Percentiles rank a stretch among this genome's conserved stretches.
These are phyloP conservation scores for Przewalskia tangutica DNA, from an alignment of 257 asterid species.

Conservation along the genomic window DNA sequence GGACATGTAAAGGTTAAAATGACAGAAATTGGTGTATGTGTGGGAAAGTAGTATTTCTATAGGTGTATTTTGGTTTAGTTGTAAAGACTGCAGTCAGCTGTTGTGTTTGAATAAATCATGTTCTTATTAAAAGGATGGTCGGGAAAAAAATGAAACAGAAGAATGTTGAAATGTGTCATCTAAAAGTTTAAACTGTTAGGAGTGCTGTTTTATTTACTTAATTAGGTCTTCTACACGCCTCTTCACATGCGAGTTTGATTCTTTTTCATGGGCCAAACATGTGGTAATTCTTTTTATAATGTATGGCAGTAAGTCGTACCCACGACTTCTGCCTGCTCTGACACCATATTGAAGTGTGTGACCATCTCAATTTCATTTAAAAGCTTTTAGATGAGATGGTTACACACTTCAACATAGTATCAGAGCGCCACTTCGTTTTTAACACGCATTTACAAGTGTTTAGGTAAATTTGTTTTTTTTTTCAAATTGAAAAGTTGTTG, in stretches of 20 bases:
- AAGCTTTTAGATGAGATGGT: neutral
- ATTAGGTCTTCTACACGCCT: neutral
- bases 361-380: too few relatives aligned
- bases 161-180: neutral
- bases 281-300: neutral
- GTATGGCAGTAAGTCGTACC: neutral
- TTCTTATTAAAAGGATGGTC: neutral
- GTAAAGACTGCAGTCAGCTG: neutral
- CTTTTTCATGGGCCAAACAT: neutral
- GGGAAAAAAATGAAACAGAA: neutral
- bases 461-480: too few relatives aligned
- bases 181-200: neutral
- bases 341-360: neutral
- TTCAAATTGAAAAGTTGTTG: neutral
- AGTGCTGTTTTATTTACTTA: neutral
- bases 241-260: neutral
- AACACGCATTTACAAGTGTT: neutral
- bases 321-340: neutral
- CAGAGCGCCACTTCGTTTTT: neutral
- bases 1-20: neutral
- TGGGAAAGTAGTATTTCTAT: neutral
- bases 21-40: neutral
- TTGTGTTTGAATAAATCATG: neutral
- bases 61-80: neutral
- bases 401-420: neutral